A percentile compares a stretch with the other conserved stretches of the same genome.
Evolutionary conservation across 2,329 filamentous ascomycete genomes (phyloP).

Genomic region (Fusarium tjaetaba): DNA sequence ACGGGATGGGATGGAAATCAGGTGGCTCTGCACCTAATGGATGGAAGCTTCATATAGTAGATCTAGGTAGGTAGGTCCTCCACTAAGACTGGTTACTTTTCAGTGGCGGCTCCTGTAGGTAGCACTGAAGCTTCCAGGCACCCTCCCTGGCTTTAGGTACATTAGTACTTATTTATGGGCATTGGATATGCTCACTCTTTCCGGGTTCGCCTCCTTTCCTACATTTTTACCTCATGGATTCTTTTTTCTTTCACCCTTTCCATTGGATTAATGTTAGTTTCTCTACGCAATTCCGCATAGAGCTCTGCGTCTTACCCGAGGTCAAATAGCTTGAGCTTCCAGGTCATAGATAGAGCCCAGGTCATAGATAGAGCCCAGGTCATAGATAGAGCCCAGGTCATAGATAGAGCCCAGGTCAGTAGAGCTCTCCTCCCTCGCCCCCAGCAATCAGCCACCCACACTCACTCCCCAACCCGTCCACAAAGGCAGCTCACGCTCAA

Average conservation of each 20-base stretch:
- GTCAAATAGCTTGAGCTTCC: not conserved
- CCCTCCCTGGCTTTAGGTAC: conserved; percentile 1
- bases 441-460: conserved; percentile 17
- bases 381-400: not conserved
- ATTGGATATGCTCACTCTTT: not conserved
- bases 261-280: not conserved
- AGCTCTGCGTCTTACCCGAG: not conserved
- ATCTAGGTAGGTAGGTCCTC: not conserved
- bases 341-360: not conserved
- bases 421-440: not conserved
- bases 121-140: conserved; percentile 10
- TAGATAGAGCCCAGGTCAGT: not conserved
- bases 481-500: conserved; percentile 3
- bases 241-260: not conserved
- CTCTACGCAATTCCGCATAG: not conserved
- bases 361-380: not conserved
- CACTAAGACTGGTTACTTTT: not conserved
- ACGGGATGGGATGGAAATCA: not conserved
- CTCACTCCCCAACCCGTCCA: conserved; percentile 1
- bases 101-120: conserved; percentile 6
- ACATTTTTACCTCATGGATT: not conserved
- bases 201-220: conserved; percentile 5
- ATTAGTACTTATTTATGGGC: not conserved
- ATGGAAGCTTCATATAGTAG: not conserved
- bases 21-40: not conserved